A percentile compares a stretch with the other conserved stretches of the same genome.
Conservation (phyloP, 2,329 filamentous ascomycete genomes). For the Claviceps sp. region DNA sequence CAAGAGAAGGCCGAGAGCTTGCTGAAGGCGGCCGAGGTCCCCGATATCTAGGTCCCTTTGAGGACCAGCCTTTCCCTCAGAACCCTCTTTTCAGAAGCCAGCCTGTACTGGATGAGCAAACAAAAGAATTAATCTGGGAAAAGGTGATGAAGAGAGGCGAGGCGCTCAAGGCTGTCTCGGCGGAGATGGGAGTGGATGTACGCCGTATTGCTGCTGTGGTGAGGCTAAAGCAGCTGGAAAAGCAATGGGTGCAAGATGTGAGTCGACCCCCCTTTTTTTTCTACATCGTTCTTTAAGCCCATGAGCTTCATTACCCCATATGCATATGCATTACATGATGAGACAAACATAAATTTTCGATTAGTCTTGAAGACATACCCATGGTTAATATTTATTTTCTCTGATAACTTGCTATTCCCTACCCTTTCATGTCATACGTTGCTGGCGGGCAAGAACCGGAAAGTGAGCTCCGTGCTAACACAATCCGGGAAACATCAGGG, state of each 20-base stretch:
- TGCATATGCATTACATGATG: constrained; percentile 30
- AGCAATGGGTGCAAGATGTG: constrained; percentile 63
- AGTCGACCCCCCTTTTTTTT: constrained; percentile 21
- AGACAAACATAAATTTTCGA: constrained; percentile 56
- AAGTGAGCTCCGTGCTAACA: background rate
- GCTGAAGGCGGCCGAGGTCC: constrained; percentile 14
- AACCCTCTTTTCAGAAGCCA: constrained; percentile 61
- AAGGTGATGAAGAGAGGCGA: constrained; percentile 52
- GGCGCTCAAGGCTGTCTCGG: constrained; percentile 63
- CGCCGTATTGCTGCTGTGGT: constrained; percentile 76
- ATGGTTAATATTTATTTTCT: constrained; percentile 51
- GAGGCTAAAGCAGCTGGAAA: constrained; percentile 74
- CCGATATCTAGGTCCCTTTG: constrained; percentile 24
- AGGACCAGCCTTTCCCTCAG: constrained; percentile 53
- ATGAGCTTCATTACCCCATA: background rate
- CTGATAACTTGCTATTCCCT: constrained; percentile 22
- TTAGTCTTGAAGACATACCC: constrained; percentile 98
- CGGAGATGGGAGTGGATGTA: constrained; percentile 66
- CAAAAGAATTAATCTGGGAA: constrained; percentile 61
- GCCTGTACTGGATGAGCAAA: constrained; percentile 57
- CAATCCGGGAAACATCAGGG: constrained; percentile 38
- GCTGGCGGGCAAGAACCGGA: too few relatives aligned
- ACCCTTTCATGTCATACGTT: background rate
- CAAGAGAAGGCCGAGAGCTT: constrained; percentile 12
- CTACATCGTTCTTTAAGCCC: background rate